These are phyloP conservation scores for Tephrocybe sp. DNA, from an alignment of 768 basidiomycete species.

Conservation along the genomic window DNA sequence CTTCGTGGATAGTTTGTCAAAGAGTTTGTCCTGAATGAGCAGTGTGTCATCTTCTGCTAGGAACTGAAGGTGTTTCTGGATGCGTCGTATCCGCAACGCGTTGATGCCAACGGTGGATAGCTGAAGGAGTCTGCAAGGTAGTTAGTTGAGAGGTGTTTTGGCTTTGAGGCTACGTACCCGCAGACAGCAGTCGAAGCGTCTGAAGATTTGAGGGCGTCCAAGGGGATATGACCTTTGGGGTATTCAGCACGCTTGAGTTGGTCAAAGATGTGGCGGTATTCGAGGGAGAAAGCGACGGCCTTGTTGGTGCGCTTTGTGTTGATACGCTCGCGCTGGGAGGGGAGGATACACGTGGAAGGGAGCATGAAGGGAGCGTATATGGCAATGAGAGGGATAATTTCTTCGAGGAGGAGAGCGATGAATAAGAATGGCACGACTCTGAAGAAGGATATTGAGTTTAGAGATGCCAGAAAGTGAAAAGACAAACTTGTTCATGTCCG, in stretches of 20 bases:
- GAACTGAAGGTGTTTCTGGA: slow-evolving; percentile 40
- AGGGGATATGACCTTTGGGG: slow-evolving; percentile 33
- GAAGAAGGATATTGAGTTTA: background rate
- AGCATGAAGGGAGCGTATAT: slow-evolving; percentile 84
- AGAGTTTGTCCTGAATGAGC: slow-evolving; percentile 49
- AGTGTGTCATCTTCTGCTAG: slow-evolving; percentile 64
- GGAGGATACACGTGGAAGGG: slow-evolving; percentile 84
- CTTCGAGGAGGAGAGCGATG: slow-evolving; percentile 75
- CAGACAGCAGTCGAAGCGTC: slow-evolving; percentile 48
- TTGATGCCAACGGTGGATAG: slow-evolving; percentile 46
- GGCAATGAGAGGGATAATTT: slow-evolving; percentile 80
- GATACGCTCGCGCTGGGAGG: slow-evolving; percentile 72
- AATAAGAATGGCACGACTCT: slow-evolving; percentile 81
- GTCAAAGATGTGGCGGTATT: slow-evolving; percentile 35
- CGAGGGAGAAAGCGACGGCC: slow-evolving; percentile 36
- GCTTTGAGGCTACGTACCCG: slow-evolving; percentile 46
- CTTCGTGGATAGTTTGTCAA: slow-evolving; percentile 43
- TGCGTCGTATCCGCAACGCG: slow-evolving; percentile 41
- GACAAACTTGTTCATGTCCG: slow-evolving; percentile 69
- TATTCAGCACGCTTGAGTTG: slow-evolving; percentile 32
- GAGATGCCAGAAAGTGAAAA: background rate
- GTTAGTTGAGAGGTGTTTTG: background rate
- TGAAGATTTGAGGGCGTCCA: slow-evolving; percentile 27
- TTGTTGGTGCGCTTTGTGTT: slow-evolving; percentile 54
- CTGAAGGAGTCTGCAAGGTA: slow-evolving; percentile 33